Conservation (phyloP, 148 eudicot species). For the Arctostaphylos glauca region DNA sequence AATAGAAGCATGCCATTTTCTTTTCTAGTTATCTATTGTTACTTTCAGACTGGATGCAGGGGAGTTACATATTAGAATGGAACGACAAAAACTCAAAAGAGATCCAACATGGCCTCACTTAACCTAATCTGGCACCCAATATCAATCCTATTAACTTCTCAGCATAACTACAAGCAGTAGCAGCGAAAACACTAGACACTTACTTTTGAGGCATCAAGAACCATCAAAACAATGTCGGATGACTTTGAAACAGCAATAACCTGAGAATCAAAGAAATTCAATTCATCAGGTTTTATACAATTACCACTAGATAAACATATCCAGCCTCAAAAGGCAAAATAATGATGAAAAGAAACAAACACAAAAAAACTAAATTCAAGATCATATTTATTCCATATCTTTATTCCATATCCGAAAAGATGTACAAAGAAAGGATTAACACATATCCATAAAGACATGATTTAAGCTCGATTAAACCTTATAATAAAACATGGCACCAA, state of each 20-base stretch:
- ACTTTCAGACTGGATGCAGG: not conserved
- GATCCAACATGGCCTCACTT: not conserved
- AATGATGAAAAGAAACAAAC: not conserved
- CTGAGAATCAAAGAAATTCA: conserved; percentile 48
- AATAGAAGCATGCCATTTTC: not conserved
- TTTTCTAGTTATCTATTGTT: not conserved
- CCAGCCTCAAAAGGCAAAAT: not conserved
- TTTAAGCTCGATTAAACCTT: not conserved
- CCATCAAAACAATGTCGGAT: conserved; percentile 97
- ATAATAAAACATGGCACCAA: not conserved
- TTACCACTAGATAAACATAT: not conserved
- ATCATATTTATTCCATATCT: not conserved
- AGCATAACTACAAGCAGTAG: not conserved
- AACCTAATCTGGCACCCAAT: not conserved
- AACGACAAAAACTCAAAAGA: not conserved
- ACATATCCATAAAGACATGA: not conserved
- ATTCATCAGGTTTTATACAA: conserved; percentile 13
- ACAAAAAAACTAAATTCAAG: not conserved
- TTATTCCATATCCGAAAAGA: not conserved
- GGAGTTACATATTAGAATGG: not conserved
- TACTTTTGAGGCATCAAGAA: conserved; percentile 98
- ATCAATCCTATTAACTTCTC: not conserved
- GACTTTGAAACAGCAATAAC: conserved; percentile 99
- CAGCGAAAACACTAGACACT: conserved; percentile 25
- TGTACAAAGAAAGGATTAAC: not conserved